These are phyloP conservation scores for Scopulariopsis brevicaulis DNA, from an alignment of 2,329 filamentous ascomycete species.

Conservation along the genomic window DNA sequence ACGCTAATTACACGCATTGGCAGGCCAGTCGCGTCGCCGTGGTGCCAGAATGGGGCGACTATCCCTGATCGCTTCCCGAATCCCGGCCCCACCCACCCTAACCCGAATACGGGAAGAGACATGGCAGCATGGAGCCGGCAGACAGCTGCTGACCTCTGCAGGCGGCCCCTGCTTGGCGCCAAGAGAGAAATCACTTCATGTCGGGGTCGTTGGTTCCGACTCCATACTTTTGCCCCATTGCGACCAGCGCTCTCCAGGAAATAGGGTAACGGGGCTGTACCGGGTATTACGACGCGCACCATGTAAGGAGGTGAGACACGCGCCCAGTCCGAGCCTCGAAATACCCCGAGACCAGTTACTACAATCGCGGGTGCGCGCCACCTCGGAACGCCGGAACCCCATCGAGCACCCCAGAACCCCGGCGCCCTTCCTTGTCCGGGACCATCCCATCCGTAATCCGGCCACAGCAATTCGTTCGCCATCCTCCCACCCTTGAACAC, in stretches of 20 bases:
- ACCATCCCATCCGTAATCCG: neutral
- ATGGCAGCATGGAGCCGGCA: neutral
- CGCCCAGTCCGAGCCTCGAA: neutral
- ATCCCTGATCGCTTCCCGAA: neutral
- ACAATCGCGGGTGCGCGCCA: neutral
- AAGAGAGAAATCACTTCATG: constrained; percentile 3
- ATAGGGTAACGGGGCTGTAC: neutral
- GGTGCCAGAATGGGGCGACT: constrained; percentile 5
- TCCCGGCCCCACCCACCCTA: constrained; percentile 2
- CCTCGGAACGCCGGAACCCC: neutral
- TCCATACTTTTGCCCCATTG: neutral
- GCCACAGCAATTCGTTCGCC: neutral
- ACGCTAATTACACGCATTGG: no score
- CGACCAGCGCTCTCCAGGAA: neutral
- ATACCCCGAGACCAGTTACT: neutral
- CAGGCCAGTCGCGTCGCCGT: neutral
- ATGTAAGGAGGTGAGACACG: neutral
- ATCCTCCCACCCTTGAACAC: neutral
- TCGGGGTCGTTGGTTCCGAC: neutral
- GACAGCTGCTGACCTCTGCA: neutral
- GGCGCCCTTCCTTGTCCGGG: neutral
- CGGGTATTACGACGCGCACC: neutral
- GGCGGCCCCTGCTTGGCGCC: no score
- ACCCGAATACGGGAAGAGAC: constrained; percentile 4
- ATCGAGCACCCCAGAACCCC: neutral